These are phyloP conservation scores for Stephanocyclus meneghinianus DNA, from an alignment of 352 stramenopile species.

Conservation along the genomic window DNA sequence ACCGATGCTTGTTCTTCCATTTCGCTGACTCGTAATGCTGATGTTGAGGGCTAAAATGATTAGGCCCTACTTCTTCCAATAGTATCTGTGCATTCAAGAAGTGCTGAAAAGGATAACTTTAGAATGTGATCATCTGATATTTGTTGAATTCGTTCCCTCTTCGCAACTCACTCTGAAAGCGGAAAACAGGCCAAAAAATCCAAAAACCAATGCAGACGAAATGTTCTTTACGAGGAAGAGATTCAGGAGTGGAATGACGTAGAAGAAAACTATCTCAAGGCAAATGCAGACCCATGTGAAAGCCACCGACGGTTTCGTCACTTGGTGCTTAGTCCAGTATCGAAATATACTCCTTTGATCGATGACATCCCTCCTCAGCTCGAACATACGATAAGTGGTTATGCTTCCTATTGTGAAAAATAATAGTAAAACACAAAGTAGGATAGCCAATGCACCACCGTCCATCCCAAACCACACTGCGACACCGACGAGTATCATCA, in stretches of 20 bases:
- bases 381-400: conserved; percentile 1
- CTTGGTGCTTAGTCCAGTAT: conserved; percentile 16
- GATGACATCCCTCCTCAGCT: conserved; percentile 24
- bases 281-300: conserved; percentile 15
- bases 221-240: conserved; percentile 25
- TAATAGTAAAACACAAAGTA: conserved; percentile 18
- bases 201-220: conserved; percentile 21
- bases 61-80: conserved; percentile 30
- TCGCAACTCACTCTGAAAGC: not conserved
- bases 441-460: conserved; percentile 12
- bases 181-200: conserved; percentile 22
- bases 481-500: conserved; percentile 28
- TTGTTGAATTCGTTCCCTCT: not conserved
- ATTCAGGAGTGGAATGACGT: conserved; percentile 32
- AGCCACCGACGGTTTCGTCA: conserved; percentile 1
- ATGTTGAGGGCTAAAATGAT: conserved; percentile 20
- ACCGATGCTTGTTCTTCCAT: conserved; percentile 44
- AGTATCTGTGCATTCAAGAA: conserved; percentile 51
- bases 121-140: not conserved
- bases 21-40: not conserved
- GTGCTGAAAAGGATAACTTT: conserved; percentile 16
- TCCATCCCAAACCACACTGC: conserved; percentile 25
- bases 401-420: conserved; percentile 8
- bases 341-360: conserved; percentile 12
- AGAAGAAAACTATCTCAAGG: conserved; percentile 39